These are phyloP conservation scores for Gossypium turneri DNA, from an alignment of 345 rosid species.

Conservation along the genomic window DNA sequence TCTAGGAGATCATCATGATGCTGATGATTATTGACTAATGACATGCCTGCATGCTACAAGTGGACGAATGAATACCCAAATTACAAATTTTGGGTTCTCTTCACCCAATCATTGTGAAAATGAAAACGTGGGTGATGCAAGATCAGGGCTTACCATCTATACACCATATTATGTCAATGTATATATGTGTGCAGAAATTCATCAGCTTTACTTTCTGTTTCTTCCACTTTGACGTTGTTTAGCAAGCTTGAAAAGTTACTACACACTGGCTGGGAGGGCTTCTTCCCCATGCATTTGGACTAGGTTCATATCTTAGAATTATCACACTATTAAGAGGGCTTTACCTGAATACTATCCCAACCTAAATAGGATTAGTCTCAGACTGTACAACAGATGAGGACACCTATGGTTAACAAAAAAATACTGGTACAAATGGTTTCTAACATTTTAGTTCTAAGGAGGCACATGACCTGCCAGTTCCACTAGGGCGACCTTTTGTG, in stretches of 20 bases:
- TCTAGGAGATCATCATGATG: conserved; percentile 5
- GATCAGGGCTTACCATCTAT: not conserved
- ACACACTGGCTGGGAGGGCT: too few relatives aligned
- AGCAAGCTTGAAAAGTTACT: too few relatives aligned
- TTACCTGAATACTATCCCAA: too few relatives aligned
- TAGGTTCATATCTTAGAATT: too few relatives aligned
- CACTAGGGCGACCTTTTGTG: not conserved
- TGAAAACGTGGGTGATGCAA: not conserved
- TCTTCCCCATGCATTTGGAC: too few relatives aligned
- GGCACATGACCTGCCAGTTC: conserved; percentile 16
- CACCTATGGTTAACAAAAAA: too few relatives aligned
- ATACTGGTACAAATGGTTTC: not conserved
- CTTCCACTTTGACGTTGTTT: too few relatives aligned
- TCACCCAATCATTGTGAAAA: not conserved
- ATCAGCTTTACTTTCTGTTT: not conserved
- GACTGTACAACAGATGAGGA: too few relatives aligned
- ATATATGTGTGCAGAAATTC: not conserved
- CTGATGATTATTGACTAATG: conserved; percentile 12
- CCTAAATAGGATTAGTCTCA: too few relatives aligned
- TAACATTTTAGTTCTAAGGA: conserved; percentile 11
- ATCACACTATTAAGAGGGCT: too few relatives aligned
- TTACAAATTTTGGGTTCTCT: not conserved
- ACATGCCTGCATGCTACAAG: not conserved
- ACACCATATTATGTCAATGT: too few relatives aligned
- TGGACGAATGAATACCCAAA: not conserved